Conservation (phyloP, 768 basidiomycete genomes). For the Auricularia heimuer region DNA sequence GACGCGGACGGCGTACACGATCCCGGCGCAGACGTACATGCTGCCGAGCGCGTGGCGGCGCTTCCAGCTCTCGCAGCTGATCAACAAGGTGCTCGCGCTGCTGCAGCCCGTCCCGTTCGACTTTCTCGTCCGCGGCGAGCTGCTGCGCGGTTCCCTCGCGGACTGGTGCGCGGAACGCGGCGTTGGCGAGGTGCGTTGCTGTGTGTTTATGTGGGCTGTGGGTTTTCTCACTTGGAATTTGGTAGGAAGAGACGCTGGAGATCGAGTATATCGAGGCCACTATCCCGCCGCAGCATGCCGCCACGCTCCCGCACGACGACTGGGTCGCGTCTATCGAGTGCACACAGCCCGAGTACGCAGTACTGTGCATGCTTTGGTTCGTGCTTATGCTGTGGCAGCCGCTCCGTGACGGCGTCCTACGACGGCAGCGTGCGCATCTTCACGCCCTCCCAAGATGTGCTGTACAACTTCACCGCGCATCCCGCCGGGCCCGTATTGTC, state of each 20-base stretch:
- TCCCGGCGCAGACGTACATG: conserved; percentile 86
- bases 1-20: conserved; percentile 59
- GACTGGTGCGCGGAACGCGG: conserved; percentile 68
- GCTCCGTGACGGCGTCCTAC: conserved; percentile 71
- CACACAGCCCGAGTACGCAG: conserved; percentile 39
- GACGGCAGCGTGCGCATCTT: conserved; percentile 70
- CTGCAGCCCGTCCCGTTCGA: conserved; percentile 80
- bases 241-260: conserved; percentile 79
- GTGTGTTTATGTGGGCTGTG: not conserved
- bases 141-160: conserved; percentile 58
- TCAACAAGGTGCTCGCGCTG: conserved; percentile 84
- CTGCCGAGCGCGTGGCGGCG: conserved; percentile 84
- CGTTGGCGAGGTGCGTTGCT: conserved; percentile 51
- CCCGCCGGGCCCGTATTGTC: conserved; percentile 40
- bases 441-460: conserved; percentile 52
- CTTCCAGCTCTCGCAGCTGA: conserved; percentile 93
- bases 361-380: not conserved
- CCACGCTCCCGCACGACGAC: conserved; percentile 76
- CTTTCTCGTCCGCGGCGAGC: conserved; percentile 77
- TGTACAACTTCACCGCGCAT: conserved; percentile 44
- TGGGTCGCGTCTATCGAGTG: conserved; percentile 85
- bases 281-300: conserved; percentile 75
- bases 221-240: not conserved
- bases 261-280: conserved; percentile 88
- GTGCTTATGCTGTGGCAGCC: conserved; percentile 27